A percentile compares a stretch with the other conserved stretches of the same genome.
phyloP scores from a whole-genome alignment of 1,139 yeast species.

The Sugiyamaella castrensis region DNA sequence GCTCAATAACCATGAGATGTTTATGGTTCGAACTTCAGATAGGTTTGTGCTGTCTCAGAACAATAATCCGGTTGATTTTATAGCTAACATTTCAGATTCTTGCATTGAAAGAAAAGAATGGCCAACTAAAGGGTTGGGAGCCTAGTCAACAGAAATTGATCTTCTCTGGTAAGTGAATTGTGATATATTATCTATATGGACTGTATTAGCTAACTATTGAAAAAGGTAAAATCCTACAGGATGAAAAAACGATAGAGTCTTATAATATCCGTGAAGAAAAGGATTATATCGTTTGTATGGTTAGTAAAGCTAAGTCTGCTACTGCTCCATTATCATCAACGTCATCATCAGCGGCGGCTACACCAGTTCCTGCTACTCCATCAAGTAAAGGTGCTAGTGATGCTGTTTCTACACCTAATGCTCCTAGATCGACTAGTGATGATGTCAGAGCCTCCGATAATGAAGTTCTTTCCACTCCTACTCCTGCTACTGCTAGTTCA shows the following conservation, averaged over 20 bases:
- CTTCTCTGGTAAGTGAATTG: conserved; percentile 58
- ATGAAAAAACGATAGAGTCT: conserved; percentile 68
- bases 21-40: too few species aligned
- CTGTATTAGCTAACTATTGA: neutral
- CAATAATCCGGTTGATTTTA: neutral
- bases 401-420: conserved; percentile 33
- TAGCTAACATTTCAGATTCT: conserved; percentile 44
- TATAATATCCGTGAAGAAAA: conserved; percentile 76
- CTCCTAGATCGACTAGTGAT: conserved; percentile 29
- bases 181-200: neutral
- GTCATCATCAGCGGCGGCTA: conserved; percentile 26
- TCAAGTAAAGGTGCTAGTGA: conserved; percentile 30
- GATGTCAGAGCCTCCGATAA: conserved; percentile 31
- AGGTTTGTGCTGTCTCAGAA: too few species aligned
- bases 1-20: neutral
- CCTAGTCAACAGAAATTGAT: conserved; percentile 80
- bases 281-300: conserved; percentile 91
- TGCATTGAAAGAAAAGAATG: conserved; percentile 71
- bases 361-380: conserved; percentile 30
- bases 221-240: conserved; percentile 72
- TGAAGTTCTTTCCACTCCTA: conserved; percentile 33
- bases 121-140: conserved; percentile 65
- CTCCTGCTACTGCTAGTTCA: conserved; percentile 32
- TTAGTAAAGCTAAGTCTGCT: conserved; percentile 47
- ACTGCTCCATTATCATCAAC: conserved; percentile 30